These are phyloP conservation scores for Lenzites betulinus DNA, from an alignment of 768 basidiomycete species.

Conservation along the genomic window DNA sequence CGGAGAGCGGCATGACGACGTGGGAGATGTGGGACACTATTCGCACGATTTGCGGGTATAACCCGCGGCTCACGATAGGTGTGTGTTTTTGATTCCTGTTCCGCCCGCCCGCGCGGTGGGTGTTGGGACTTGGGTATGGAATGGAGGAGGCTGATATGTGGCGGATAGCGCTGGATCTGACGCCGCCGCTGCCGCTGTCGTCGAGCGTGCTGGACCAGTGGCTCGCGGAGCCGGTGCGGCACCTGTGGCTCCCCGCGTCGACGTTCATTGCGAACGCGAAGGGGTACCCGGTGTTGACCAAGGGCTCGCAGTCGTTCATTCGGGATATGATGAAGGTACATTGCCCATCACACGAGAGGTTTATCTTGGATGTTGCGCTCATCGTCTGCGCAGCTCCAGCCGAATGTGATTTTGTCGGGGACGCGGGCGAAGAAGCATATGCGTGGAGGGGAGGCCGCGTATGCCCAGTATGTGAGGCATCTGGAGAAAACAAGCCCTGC, in stretches of 20 bases:
- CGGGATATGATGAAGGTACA: slow-evolving; percentile 85
- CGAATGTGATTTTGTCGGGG: slow-evolving; percentile 80
- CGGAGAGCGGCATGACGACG: slow-evolving; percentile 44
- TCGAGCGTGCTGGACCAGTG: slow-evolving; percentile 80
- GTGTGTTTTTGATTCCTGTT: slow-evolving; percentile 35
- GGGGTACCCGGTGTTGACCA: slow-evolving; percentile 95
- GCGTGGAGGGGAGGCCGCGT: slow-evolving; percentile 82
- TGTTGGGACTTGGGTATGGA: no score
- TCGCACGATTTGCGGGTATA: slow-evolving; percentile 86
- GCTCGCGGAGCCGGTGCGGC: slow-evolving; percentile 90
- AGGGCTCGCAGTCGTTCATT: slow-evolving; percentile 89
- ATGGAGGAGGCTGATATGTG: slow-evolving; percentile 6
- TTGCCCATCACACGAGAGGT: slow-evolving; percentile 1
- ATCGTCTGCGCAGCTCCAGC: slow-evolving; percentile 61
- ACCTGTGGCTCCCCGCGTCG: slow-evolving; percentile 85
- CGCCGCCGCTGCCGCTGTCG: slow-evolving; percentile 81
- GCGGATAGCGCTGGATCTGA: slow-evolving; percentile 81
- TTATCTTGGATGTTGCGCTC: neutral
- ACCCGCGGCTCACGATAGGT: slow-evolving; percentile 73
- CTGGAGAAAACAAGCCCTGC: slow-evolving; percentile 76
- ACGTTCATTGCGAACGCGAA: slow-evolving; percentile 95
- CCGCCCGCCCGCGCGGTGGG: no score
- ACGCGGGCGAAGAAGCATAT: slow-evolving; percentile 65
- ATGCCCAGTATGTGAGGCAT: slow-evolving; percentile 86
- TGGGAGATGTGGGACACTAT: slow-evolving; percentile 99